Conservation (phyloP, 202 grass and related monocot genomes). For the Setaria italica region DNA sequence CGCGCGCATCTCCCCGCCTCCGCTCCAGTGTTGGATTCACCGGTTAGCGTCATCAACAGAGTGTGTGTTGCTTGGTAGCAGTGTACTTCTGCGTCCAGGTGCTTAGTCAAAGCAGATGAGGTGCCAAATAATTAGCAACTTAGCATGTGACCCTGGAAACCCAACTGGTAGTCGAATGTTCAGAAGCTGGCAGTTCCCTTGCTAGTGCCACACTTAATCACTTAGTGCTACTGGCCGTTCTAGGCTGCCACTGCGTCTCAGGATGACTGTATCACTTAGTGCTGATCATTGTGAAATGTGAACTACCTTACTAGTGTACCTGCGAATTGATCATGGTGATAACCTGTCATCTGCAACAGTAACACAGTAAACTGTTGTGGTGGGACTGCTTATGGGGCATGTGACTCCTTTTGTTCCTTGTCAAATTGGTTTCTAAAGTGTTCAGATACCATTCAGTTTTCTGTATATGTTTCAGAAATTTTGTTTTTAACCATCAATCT, state of each 20-base stretch:
- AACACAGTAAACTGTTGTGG: neutral
- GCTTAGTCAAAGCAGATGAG: slow-evolving; percentile 7
- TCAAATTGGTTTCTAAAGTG: slow-evolving; percentile 27
- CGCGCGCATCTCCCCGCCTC: slow-evolving; percentile 1
- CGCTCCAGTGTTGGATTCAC: slow-evolving; percentile 10
- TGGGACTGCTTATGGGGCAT: neutral
- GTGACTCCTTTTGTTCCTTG: neutral
- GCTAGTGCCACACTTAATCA: no score
- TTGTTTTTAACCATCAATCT: neutral
- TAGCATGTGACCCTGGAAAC: neutral
- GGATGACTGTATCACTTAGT: neutral
- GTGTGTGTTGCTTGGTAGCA: neutral
- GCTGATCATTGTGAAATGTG: neutral
- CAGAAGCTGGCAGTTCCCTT: neutral
- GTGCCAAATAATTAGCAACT: neutral
- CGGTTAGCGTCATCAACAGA: neutral
- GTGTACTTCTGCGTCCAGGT: neutral
- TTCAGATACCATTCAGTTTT: neutral
- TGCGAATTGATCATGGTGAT: neutral
- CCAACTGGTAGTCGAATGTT: neutral
- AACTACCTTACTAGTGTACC: slow-evolving; percentile 2
- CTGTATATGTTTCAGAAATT: neutral
- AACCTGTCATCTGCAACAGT: slow-evolving; percentile 6
- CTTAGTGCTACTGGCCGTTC: neutral
- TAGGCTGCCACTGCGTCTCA: neutral